These are phyloP conservation scores for Mucor circinelloides DNA, from an alignment of 371 early-diverging fungal species.

Conservation along the genomic window DNA sequence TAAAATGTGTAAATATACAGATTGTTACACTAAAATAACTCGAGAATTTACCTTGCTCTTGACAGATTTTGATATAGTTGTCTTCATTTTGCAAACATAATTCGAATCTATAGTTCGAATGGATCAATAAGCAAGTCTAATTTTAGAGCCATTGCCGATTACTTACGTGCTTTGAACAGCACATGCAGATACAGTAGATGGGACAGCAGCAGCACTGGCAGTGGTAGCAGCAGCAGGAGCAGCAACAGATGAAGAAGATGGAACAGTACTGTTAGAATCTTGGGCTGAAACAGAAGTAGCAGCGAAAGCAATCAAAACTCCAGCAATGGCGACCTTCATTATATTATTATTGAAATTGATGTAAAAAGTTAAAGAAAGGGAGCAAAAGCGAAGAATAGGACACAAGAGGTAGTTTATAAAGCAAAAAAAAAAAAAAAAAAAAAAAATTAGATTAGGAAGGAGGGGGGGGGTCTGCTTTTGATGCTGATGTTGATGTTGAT, in stretches of 20 bases:
- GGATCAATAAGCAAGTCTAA: not conserved
- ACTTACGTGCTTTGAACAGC: slow-evolving; percentile 31
- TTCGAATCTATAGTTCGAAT: slow-evolving; percentile 18
- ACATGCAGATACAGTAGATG: slow-evolving; percentile 11
- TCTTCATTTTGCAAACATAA: slow-evolving; percentile 29
- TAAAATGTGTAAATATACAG: not conserved
- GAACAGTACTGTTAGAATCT: not conserved
- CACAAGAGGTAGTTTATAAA: slow-evolving; percentile 8
- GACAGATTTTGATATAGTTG: slow-evolving; percentile 30
- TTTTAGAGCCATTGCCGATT: not conserved
- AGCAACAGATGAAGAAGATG: slow-evolving; percentile 1
- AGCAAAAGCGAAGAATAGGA: slow-evolving; percentile 9
- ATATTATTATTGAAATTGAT: slow-evolving; percentile 1
- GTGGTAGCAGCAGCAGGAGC: not conserved
- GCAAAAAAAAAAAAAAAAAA: not conserved
- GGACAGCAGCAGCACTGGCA: slow-evolving; percentile 3
- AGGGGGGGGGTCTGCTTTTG: no score
- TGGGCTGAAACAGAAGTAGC: slow-evolving; percentile 19
- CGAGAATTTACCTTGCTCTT: slow-evolving; percentile 19
- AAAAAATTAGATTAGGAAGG: no score
- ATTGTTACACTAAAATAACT: not conserved
- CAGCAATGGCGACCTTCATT: slow-evolving; percentile 19
- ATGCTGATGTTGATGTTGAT: not conserved
- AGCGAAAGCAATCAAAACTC: slow-evolving; percentile 12
- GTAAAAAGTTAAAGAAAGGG: slow-evolving; percentile 12